Conservation (phyloP, 306 rosid genomes). For the Begonia loranthoides region DNA sequence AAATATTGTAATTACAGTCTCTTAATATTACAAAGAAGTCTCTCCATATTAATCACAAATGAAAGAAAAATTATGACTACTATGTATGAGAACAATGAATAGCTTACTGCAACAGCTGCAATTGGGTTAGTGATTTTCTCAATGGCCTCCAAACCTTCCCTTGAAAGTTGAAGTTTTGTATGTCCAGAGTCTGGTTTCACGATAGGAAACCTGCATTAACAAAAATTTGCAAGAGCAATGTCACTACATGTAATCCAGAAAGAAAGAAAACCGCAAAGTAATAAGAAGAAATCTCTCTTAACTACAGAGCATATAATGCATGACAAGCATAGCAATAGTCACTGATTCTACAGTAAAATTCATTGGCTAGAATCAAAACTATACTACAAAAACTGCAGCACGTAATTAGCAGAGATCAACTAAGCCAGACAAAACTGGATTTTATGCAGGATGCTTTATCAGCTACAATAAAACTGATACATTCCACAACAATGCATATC, state of each 20-base stretch:
- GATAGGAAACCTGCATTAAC: constrained; percentile 60
- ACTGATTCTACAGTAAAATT: neutral
- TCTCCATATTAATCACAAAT: too few relatives aligned
- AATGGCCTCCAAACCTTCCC: constrained; percentile 82
- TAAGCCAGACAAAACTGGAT: too few relatives aligned
- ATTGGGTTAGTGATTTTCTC: constrained; percentile 71
- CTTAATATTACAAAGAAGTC: too few relatives aligned
- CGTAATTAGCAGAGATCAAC: neutral
- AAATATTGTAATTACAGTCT: too few relatives aligned
- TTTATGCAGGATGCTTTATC: too few relatives aligned
- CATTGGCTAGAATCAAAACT: neutral
- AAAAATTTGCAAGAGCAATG: constrained; percentile 18
- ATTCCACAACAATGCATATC: too few relatives aligned
- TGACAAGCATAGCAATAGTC: neutral
- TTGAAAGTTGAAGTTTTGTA: constrained; percentile 82
- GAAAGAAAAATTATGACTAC: constrained; percentile 1
- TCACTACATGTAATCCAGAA: neutral
- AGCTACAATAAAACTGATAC: too few relatives aligned
- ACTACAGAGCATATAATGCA: neutral
- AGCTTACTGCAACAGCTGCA: constrained; percentile 82
- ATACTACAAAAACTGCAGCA: neutral
- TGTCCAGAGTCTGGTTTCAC: constrained; percentile 91
- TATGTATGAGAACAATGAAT: constrained; percentile 2
- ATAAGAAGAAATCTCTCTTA: neutral
- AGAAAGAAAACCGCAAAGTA: neutral